Percentiles rank a stretch among this genome's conserved stretches.
Evolutionary conservation across 2,329 filamentous ascomycete genomes (phyloP).

Genomic region (Neofusicoccum parvum): DNA sequence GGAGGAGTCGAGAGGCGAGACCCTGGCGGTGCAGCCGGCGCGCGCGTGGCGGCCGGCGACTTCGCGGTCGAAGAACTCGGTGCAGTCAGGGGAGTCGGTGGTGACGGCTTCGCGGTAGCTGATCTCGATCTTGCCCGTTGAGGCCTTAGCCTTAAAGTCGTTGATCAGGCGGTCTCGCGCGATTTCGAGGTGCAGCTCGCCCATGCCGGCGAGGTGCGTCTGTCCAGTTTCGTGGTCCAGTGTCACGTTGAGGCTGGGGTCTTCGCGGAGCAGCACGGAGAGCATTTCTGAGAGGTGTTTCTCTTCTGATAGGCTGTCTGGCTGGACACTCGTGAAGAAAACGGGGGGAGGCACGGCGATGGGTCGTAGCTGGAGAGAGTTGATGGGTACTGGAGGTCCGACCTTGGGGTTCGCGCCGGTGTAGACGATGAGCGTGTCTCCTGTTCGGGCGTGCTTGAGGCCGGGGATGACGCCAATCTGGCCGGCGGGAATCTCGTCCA

Average conservation of each 20-base stretch:
- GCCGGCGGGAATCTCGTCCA: slow-evolving; percentile 76
- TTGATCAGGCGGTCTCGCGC: slow-evolving; percentile 84
- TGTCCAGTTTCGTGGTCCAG: slow-evolving; percentile 89
- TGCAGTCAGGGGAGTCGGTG: slow-evolving; percentile 57
- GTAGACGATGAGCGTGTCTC: slow-evolving; percentile 85
- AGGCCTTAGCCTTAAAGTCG: slow-evolving; percentile 83
- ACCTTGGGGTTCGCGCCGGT: slow-evolving; percentile 62
- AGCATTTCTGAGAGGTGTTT: slow-evolving; percentile 78
- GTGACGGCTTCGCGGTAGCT: slow-evolving; percentile 87
- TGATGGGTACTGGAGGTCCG: slow-evolving; percentile 68
- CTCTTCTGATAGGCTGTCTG: slow-evolving; percentile 73
- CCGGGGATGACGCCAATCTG: slow-evolving; percentile 94
- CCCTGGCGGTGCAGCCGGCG: slow-evolving; percentile 70
- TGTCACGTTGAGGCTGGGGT: slow-evolving; percentile 85
- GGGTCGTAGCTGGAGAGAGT: slow-evolving; percentile 78
- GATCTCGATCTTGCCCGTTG: slow-evolving; percentile 89
- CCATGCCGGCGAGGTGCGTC: slow-evolving; percentile 94
- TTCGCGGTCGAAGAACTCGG: slow-evolving; percentile 72
- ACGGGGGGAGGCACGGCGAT: slow-evolving; percentile 91
- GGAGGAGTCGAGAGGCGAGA: slow-evolving; percentile 60
- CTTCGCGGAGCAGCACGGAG: slow-evolving; percentile 79
- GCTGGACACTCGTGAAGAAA: slow-evolving; percentile 94
- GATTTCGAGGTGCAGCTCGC: slow-evolving; percentile 91
- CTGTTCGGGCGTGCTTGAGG: slow-evolving; percentile 87
- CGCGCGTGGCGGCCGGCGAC: slow-evolving; percentile 79